phyloP scores from a whole-genome alignment of 116 monocot genomes.

The Papilionanthe hybrid region DNA sequence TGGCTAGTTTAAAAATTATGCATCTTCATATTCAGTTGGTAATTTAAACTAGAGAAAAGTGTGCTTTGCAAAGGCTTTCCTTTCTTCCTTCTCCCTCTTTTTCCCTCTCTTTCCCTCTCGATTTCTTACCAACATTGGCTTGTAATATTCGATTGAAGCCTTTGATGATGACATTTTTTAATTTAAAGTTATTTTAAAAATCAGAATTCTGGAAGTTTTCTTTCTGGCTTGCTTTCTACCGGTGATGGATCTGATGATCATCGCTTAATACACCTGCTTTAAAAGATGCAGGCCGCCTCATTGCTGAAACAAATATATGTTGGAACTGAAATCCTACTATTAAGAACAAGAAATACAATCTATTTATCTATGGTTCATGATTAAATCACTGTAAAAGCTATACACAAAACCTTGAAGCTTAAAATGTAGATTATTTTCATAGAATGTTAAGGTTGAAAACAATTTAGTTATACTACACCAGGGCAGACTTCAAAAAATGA shows the following conservation, averaged over 20 bases:
- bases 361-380: background rate
- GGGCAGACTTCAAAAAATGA: background rate
- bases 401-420: background rate
- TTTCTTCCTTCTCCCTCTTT: background rate
- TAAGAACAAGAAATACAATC: background rate
- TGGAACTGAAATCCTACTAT: background rate
- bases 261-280: background rate
- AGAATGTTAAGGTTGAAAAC: background rate
- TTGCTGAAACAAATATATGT: background rate
- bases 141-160: background rate
- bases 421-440: conserved; percentile 2
- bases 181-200: too few relatives aligned
- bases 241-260: background rate
- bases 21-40: background rate
- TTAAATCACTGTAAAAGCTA: background rate
- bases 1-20: background rate
- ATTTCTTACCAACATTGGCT: background rate
- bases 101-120: background rate
- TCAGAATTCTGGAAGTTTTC: too few relatives aligned
- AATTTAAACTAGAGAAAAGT: background rate
- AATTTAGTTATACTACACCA: background rate
- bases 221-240: background rate
- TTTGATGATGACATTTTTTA: background rate
- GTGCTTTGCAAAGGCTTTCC: background rate
- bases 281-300: background rate